These are phyloP conservation scores for Saccharomycopsis babjevae DNA, from an alignment of 805 yeast genomes.

Conservation along the genomic window DNA sequence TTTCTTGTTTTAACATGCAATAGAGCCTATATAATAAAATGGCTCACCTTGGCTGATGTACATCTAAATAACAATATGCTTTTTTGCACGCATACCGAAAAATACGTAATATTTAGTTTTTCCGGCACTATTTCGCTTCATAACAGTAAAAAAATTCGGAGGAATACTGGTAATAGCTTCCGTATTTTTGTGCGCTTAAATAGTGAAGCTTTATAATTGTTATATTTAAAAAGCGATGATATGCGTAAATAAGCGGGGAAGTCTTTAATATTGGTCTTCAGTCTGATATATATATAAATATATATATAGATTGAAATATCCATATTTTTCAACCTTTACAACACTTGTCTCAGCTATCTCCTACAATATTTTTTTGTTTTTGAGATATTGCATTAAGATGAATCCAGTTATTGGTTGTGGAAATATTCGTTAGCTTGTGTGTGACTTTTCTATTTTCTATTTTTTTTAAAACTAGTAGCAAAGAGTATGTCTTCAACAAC, in stretches of 20 bases:
- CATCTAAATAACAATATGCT: too few species aligned
- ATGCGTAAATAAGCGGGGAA: conserved; percentile 2
- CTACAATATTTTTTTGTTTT: background rate
- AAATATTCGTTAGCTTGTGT: background rate
- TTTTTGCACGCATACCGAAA: too few species aligned
- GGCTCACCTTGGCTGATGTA: too few species aligned
- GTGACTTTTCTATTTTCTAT: too few species aligned
- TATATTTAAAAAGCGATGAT: background rate
- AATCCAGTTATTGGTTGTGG: background rate
- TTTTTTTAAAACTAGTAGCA: too few species aligned
- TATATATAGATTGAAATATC: background rate
- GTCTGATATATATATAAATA: background rate
- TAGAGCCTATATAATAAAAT: too few species aligned
- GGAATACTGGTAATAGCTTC: too few species aligned
- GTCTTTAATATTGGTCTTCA: background rate
- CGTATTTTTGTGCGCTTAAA: too few species aligned
- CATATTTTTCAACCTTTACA: background rate
- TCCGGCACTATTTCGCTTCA: background rate
- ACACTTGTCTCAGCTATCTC: background rate
- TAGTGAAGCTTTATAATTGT: too few species aligned
- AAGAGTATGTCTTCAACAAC: background rate
- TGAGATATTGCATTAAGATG: background rate
- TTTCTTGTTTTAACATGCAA: too few species aligned
- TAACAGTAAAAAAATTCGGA: background rate
- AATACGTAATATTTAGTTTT: too few species aligned